Evolutionary conservation across 352 stramenopile species (phyloP).

Genomic region (Globisporangium echinulatum): DNA sequence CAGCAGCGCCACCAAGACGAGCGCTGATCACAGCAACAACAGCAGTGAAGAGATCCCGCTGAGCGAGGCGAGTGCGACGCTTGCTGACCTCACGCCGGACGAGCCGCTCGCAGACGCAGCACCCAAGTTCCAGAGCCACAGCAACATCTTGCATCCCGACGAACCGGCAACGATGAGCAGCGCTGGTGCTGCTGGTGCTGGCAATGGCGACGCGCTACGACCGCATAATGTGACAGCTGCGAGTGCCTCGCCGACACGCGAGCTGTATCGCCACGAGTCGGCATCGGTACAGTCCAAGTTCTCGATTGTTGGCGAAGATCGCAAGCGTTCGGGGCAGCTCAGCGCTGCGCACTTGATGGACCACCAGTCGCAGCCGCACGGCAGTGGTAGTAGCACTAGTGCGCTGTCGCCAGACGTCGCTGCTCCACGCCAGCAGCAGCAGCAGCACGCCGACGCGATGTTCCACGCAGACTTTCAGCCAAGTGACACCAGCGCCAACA

Average conservation of each 20-base stretch:
- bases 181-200: too few relatives aligned
- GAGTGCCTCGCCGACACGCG: background rate
- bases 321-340: background rate
- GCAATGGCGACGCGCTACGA: background rate
- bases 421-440: conserved; percentile 7
- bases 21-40: background rate
- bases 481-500: background rate
- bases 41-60: conserved; percentile 9
- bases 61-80: conserved; percentile 13
- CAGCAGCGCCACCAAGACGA: background rate
- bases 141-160: conserved; percentile 6
- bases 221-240: background rate
- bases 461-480: conserved; percentile 8
- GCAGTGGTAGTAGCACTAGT: too few relatives aligned
- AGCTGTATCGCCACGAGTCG: conserved; percentile 1
- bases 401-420: background rate
- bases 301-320: conserved; percentile 8
- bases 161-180: background rate
- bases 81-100: conserved; percentile 11
- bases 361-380: background rate
- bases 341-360: background rate
- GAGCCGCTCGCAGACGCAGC: background rate
- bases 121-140: conserved; percentile 7
- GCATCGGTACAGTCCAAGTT: conserved; percentile 8
- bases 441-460: conserved; percentile 2